Evolutionary conservation across 176 grass and related monocot genomes (phyloP).

Genomic region (Cenchrus fungigraminus): DNA sequence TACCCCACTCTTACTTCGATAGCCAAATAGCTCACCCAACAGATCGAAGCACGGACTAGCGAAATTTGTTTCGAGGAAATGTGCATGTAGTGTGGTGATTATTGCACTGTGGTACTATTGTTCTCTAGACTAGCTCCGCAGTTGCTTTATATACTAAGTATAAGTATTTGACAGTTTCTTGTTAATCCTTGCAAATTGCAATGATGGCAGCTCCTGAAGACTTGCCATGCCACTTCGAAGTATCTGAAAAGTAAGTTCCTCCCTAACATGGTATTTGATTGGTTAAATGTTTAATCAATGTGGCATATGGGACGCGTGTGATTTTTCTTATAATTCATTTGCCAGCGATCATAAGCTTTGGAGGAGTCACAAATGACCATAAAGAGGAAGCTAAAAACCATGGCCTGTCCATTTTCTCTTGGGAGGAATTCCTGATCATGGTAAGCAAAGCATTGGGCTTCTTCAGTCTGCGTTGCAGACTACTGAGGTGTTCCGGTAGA

Average conservation of each 20-base stretch:
- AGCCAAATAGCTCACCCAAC: not conserved
- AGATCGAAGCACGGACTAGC: not conserved
- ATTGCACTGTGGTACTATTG: not conserved
- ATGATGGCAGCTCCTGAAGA: constrained; percentile 73
- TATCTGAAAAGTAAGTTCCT: constrained; percentile 82
- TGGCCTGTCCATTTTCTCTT: constrained; percentile 75
- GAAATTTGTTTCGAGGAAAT: not conserved
- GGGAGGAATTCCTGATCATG: constrained; percentile 85
- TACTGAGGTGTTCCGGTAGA: not conserved
- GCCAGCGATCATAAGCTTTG: constrained; percentile 83
- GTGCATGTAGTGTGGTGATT: not conserved
- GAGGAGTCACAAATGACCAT: constrained; percentile 77
- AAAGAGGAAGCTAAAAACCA: constrained; percentile 69
- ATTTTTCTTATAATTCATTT: constrained; percentile 9
- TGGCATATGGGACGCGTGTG: not conserved
- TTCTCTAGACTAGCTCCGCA: not conserved
- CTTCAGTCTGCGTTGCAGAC: not conserved
- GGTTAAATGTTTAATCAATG: not conserved
- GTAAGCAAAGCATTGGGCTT: constrained; percentile 49
- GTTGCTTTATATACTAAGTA: not conserved
- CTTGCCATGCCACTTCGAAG: constrained; percentile 61
- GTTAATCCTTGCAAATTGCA: constrained; percentile 35
- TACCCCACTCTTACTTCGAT: not conserved
- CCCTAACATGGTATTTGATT: constrained; percentile 8
- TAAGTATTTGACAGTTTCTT: not conserved